These are phyloP conservation scores for Cucumis hystrix DNA, from an alignment of 306 rosid species.

Conservation along the genomic window DNA sequence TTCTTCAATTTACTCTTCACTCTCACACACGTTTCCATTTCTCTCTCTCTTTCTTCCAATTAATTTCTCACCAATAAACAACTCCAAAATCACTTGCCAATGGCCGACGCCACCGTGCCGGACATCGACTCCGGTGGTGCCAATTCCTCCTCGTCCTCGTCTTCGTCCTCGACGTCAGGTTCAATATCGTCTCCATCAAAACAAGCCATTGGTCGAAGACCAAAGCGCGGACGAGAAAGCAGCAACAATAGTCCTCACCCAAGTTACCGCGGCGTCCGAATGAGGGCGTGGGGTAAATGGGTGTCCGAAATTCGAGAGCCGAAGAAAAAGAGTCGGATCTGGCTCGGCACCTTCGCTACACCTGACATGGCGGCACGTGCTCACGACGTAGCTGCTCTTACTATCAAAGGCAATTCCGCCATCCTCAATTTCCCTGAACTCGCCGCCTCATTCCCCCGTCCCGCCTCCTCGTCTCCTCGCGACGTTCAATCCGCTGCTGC, in stretches of 20 bases:
- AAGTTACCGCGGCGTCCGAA: conserved; percentile 50
- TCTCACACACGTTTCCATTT: conserved; percentile 20
- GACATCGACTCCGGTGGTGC: background rate
- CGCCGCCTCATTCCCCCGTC: conserved; percentile 33
- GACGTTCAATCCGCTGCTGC: conserved; percentile 62
- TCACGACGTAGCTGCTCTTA: conserved; percentile 54
- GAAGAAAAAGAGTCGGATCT: conserved; percentile 51
- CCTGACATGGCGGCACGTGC: conserved; percentile 83
- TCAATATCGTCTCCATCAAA: background rate
- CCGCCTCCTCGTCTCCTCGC: conserved; percentile 43
- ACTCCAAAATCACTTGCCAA: background rate
- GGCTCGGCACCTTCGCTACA: conserved; percentile 59
- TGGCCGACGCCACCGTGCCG: conserved; percentile 27
- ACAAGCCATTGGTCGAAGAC: background rate
- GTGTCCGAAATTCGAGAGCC: conserved; percentile 74
- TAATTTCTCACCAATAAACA: background rate
- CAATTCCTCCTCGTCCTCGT: conserved; percentile 7
- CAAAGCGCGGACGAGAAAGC: conserved; percentile 17
- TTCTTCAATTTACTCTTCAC: background rate
- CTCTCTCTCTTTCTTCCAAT: background rate
- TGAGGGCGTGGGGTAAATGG: conserved; percentile 73
- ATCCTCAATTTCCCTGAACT: conserved; percentile 66
- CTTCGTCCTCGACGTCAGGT: background rate
- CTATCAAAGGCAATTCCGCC: conserved; percentile 50
- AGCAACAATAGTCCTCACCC: conserved; percentile 22